Conservation (phyloP, 2,329 filamentous ascomycete genomes). For the Pleomassaria siparia region DNA sequence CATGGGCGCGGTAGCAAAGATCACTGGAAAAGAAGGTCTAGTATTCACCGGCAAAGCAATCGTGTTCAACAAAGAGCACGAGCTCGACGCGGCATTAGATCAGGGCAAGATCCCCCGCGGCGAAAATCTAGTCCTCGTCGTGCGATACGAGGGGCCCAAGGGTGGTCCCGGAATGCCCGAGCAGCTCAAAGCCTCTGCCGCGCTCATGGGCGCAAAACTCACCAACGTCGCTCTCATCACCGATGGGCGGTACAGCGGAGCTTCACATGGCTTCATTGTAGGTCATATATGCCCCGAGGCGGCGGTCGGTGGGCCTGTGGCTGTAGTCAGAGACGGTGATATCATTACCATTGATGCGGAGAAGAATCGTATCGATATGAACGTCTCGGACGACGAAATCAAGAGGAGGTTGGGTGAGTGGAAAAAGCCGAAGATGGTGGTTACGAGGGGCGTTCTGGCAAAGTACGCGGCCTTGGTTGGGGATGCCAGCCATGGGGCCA, state of each 20-base stretch:
- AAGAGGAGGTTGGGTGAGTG: conserved; percentile 63
- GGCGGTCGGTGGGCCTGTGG: conserved; percentile 84
- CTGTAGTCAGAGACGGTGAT: conserved; percentile 78
- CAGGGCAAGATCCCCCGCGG: conserved; percentile 68
- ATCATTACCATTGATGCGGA: conserved; percentile 83
- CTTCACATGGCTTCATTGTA: conserved; percentile 89
- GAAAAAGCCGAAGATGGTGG: conserved; percentile 69
- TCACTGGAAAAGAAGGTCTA: conserved; percentile 91
- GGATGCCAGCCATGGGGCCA: conserved; percentile 87
- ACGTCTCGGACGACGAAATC: conserved; percentile 72
- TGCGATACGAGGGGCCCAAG: conserved; percentile 91
- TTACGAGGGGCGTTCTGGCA: conserved; percentile 80
- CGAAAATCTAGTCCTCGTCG: conserved; percentile 85
- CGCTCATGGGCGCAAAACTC: conserved; percentile 89
- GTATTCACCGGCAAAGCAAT: conserved; percentile 77
- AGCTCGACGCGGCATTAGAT: conserved; percentile 74
- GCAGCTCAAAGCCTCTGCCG: conserved; percentile 82
- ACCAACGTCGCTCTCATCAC: conserved; percentile 89
- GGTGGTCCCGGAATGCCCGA: conserved; percentile 97
- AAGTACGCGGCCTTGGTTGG: conserved; percentile 89
- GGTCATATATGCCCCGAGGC: conserved; percentile 93
- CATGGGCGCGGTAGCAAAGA: conserved; percentile 88
- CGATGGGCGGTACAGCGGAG: conserved; percentile 86
- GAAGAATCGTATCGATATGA: conserved; percentile 70
- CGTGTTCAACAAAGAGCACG: conserved; percentile 84